A percentile compares a stretch with the other conserved stretches of the same genome.
Conservation (phyloP, 2,329 filamentous ascomycete genomes). For the Aquanectria penicillioides region DNA sequence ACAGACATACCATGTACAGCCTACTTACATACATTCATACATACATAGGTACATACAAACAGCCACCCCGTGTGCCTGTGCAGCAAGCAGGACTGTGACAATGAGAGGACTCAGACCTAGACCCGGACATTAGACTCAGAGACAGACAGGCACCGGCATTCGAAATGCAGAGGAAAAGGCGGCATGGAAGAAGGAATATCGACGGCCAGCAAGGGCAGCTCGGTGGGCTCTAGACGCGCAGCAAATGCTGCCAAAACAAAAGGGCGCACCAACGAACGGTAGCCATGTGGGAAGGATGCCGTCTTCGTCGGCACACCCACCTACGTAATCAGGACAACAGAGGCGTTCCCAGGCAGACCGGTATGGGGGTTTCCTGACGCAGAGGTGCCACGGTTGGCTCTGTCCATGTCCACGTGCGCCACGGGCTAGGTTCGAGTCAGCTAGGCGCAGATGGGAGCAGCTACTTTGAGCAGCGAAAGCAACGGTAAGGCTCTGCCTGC, state of each 20-base stretch:
- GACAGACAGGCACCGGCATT: not conserved
- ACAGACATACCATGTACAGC: too few species aligned
- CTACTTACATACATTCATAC: too few species aligned
- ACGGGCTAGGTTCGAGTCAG: slow-evolving; percentile 11
- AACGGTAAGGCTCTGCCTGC: not conserved
- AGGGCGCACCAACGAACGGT: slow-evolving; percentile 17
- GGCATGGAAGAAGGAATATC: slow-evolving; percentile 14
- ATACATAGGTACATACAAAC: too few species aligned
- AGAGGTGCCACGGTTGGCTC: slow-evolving; percentile 21
- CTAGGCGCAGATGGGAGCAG: not conserved
- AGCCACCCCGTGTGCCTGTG: too few species aligned
- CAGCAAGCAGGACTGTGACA: too few species aligned
- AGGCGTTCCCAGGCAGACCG: slow-evolving; percentile 25
- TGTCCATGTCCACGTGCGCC: slow-evolving; percentile 21
- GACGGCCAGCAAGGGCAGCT: slow-evolving; percentile 10
- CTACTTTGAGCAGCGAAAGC: too few species aligned
- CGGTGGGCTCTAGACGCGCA: too few species aligned
- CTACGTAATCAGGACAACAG: slow-evolving; percentile 13
- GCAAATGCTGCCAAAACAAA: not conserved
- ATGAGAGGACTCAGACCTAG: too few species aligned
- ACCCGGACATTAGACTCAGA: slow-evolving; percentile 8
- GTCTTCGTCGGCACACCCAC: slow-evolving; percentile 8
- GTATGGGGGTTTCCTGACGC: slow-evolving; percentile 24
- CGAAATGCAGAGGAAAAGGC: not conserved
- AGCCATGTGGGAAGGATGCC: slow-evolving; percentile 17